Evolutionary conservation across 1,139 yeast species (phyloP), one percentile per base, ranked within the genome.

Genomic region (Magnusiomyces starmeri): DNA sequence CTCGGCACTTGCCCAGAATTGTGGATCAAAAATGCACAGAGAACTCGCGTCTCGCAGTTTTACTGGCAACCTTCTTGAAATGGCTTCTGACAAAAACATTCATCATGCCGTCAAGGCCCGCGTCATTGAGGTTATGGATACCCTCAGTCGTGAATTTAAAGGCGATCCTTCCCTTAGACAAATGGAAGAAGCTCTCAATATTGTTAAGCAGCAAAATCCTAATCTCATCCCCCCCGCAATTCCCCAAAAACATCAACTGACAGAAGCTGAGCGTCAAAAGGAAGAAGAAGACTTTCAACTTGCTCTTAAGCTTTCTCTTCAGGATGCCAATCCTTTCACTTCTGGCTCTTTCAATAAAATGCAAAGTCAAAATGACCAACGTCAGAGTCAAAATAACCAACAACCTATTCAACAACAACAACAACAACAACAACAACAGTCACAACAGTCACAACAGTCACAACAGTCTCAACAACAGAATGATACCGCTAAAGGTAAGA

Each of bases 1-100:
- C 20, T 77, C 81, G 20, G 83, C 96, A 0, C 68, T 88, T 37
- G 96, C 96, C 0, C 96, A 90, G 67, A 92, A 92, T 66, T 90
- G 97, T 70, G 97, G 97, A 1, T 82, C 95, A 2, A 75, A 89
- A 59, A 79, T 86, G 78, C 83, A 82, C 61, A 89, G 86, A 57
- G 88, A 84, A 60, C 81, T 90, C 45, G 90, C 96, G 35, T 75
- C 89, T 22, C 79, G 78, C 59, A 64, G 75, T 10, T 88, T 89
- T 64, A 78, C 89, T 27, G 73, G 75, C 45, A 74, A 75, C 22
- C 70, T 92, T 48, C 63, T 81, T 39, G 73, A 74, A 54, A 72
- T 83, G 57, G 72, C 87, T 32, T 75, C 74, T 18, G 87, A 82
- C 61, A 66, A 71, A 22, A 67, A 72, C 46, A 77, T 85, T 37